These are phyloP conservation scores for Suillus bovinus DNA, from an alignment of 768 basidiomycete genomes.

Conservation along the genomic window DNA sequence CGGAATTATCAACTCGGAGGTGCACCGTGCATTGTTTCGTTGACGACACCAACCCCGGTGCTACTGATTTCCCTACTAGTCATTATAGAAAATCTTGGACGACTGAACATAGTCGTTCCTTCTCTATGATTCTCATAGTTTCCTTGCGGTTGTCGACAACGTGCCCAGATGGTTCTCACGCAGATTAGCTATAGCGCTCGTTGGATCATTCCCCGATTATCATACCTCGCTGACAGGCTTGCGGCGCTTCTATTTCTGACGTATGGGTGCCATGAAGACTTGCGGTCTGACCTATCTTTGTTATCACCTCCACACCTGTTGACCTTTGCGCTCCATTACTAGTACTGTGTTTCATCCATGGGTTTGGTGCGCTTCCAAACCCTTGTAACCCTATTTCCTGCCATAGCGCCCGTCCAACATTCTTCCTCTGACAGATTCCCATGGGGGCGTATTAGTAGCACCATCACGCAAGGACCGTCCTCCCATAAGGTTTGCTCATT, in stretches of 20 bases:
- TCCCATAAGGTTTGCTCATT: no score
- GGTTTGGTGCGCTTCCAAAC: background rate
- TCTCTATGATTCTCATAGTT: background rate
- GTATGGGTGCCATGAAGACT: background rate
- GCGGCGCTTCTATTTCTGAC: background rate
- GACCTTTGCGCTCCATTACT: background rate
- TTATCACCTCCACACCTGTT: background rate
- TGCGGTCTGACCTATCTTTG: slow-evolving; percentile 3
- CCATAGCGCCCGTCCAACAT: no score
- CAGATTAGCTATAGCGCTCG: no score
- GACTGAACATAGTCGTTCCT: background rate
- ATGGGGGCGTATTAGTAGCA: no score
- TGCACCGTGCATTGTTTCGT: background rate
- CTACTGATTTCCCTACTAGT: background rate
- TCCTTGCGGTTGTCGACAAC: background rate
- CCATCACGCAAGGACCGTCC: no score
- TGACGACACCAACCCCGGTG: background rate
- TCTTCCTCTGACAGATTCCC: no score
- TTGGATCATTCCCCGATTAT: no score
- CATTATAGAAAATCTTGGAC: background rate
- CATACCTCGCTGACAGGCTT: no score
- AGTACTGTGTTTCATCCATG: background rate
- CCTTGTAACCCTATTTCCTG: background rate
- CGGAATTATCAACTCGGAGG: background rate
- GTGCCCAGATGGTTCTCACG: no score